Conservation (phyloP, 306 rosid species). For the Trichosanthes truncata region DNA sequence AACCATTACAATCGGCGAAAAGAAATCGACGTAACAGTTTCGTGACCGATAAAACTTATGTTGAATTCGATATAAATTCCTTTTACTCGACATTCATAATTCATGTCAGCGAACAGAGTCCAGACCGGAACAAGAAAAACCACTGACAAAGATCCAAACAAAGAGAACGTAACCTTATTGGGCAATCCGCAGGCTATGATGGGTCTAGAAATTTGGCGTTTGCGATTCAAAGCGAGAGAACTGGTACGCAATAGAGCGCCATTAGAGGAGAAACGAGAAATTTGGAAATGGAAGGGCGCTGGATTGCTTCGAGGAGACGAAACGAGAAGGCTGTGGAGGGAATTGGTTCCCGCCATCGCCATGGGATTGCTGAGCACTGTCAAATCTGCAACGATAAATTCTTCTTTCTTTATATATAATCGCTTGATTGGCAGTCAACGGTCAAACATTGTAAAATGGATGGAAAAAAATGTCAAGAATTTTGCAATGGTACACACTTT, state of each 20-base stretch:
- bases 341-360: conserved; percentile 47
- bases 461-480: too few relatives aligned
- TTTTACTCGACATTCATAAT: background rate
- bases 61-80: background rate
- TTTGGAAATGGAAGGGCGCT: conserved; percentile 12
- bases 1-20: background rate
- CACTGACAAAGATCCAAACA: background rate
- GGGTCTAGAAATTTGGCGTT: conserved; percentile 17
- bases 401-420: too few relatives aligned
- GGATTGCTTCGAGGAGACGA: conserved; percentile 26
- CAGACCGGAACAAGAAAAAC: too few relatives aligned
- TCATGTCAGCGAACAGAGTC: too few relatives aligned
- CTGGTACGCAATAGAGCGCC: background rate
- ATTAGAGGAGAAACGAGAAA: conserved; percentile 1
- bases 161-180: conserved; percentile 38
- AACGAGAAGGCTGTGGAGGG: conserved; percentile 29
- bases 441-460: too few relatives aligned
- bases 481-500: too few relatives aligned
- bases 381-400: too few relatives aligned
- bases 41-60: too few relatives aligned
- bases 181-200: conserved; percentile 37
- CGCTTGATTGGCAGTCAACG: too few relatives aligned
- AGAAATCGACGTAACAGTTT: background rate
- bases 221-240: conserved; percentile 8
- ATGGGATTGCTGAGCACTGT: background rate